Evolutionary conservation across 192 early-diverging fungal species (phyloP), one percentile per base, ranked within the genome.

Genomic region (Chytriomyces hyalinus): DNA sequence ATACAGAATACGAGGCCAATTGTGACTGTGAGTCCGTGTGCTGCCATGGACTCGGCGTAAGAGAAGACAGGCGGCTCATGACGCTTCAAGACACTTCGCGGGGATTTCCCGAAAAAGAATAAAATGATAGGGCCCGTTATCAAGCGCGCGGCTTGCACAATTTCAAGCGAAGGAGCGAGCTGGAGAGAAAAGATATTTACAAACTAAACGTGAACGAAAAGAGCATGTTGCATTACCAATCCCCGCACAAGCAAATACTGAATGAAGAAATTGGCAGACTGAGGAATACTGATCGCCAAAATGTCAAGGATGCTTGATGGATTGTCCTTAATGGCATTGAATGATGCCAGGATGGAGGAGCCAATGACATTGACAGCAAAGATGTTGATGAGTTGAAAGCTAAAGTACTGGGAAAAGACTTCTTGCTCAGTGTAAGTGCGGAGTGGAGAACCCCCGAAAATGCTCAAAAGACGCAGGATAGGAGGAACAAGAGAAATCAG

Each of bases 201-300:
- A 4, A n/a, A 49, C 20, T 4, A 17, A 22, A 8, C 1, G n/a
- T 20, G 8, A 1, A 17, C 11, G 45, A 8, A 61, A 13, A 20
- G 45, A 36, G 4, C 36, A 36, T 36, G 0, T 36, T 36, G 11
- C 6, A 68, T 71, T 62, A 78, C 69, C 24, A 94, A 84, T 4
- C 90, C 84, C 17, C 88, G 87, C 26, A 97, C 85, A 78, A 96
- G 80, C 36, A 96, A 88, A 80, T 94, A 97, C 36, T 93, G 94
- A 45, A 95, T 87, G 67, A 95, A 96, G 81, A 93, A 95, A 62
- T 88, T 91, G 2, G 93, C 91, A 3, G 91, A 91, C 49, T 84
- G 77, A 6, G 96, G 96, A 1, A 97, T 86, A 5, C 87, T 85
- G 45, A 73, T 53, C n/a, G 90, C 87, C 4, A 93, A 67, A 22